Conservation (phyloP, 768 basidiomycete species). For the Tulasnella sp. region DNA sequence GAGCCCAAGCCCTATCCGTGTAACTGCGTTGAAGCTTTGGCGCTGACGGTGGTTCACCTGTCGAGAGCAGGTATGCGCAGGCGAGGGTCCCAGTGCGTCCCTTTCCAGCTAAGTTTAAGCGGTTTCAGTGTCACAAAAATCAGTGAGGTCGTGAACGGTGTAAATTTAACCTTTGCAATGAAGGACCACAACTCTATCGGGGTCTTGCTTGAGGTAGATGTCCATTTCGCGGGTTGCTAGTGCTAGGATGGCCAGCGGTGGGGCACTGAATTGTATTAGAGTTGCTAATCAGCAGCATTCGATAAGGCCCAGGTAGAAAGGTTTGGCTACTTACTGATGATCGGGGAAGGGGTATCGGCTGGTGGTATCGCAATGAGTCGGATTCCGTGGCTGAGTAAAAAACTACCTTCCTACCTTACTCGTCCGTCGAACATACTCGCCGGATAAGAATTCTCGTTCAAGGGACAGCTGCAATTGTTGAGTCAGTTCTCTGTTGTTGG, state of each 20-base stretch:
- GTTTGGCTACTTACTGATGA: conserved; percentile 60
- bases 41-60: conserved; percentile 46
- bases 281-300: background rate
- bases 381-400: background rate
- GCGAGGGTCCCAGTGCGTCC: conserved; percentile 84
- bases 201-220: conserved; percentile 62
- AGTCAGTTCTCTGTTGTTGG: background rate
- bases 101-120: conserved; percentile 58
- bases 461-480: conserved; percentile 49
- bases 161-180: conserved; percentile 72
- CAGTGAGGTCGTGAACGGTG: background rate
- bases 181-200: conserved; percentile 68
- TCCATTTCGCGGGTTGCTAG: conserved; percentile 70
- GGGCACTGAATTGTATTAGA: conserved; percentile 48
- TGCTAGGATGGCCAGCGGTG: conserved; percentile 69
- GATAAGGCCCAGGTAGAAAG: background rate
- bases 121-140: background rate
- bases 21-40: conserved; percentile 49
- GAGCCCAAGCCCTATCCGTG: conserved; percentile 49
- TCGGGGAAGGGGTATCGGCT: conserved; percentile 84
- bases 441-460: conserved; percentile 75
- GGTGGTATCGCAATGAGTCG: background rate
- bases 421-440: conserved; percentile 62
- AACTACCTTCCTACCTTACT: conserved; percentile 42
- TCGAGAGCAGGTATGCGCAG: conserved; percentile 71